Base-by-base conservation (phyloP, 2,329 filamentous ascomycete genomes). In the Davidsoniella australis region DNA sequence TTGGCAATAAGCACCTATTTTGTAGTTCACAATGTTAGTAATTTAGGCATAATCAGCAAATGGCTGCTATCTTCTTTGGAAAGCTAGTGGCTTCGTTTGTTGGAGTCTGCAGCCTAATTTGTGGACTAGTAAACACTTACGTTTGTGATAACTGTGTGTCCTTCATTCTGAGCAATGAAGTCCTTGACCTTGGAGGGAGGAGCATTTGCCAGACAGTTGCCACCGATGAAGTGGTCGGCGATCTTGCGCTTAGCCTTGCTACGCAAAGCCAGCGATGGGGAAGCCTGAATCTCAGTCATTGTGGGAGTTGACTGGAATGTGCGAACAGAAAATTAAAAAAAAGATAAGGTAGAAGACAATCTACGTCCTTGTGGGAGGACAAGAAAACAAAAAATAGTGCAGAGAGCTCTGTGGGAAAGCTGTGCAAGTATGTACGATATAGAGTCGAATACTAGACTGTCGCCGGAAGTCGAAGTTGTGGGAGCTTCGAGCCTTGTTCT, bases 81-180 rank as follows among this genome's bases (percentile, higher is more conserved):
- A 41, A 41, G 9, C 29, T 8, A 8, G 47, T 23, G 20, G 20
- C 20, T 23, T 23, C 20, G 20, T 23, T 23, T 5, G 20, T 23
- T 23, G 23, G 12, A 33, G 18, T 45, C 9, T 17, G 42, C 14
- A 45, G 17, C 29, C 26, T 26, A 39, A 26, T 18, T 23, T 18
- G 18, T 23, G 17, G 49, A n/a, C 10, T 16, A 33, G 14, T 16
- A 41, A 42, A 49, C 33, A 66, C 86, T 73, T 67, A 96, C 91
- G 64, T 88, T 96, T 61, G 86, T 94, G 63, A 98, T 98, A 65
- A 96, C 89, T 17, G 91, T 96, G 73, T 98, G 91, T 54, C 91
- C 91, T 61, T 88, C 85, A 66, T 94, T 75, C 53, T 75, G 72
- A 47, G 84, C 78, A 44, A 98, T 89, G 68, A 96, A 98, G 66